Evolutionary conservation across 352 stramenopile genomes (phyloP).

Genomic region (Thraustotheca clavata): DNA sequence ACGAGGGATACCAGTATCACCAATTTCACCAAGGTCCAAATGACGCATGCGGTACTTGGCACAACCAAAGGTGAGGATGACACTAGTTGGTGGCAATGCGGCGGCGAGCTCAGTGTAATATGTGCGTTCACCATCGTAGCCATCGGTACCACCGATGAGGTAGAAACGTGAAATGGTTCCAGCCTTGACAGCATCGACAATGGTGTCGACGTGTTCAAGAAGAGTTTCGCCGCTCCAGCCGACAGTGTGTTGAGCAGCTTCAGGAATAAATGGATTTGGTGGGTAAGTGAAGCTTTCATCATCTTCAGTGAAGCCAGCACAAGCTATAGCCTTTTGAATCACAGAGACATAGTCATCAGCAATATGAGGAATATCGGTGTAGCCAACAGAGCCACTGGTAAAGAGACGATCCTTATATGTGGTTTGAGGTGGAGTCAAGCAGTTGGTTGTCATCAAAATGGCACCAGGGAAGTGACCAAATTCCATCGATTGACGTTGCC

Average conservation of each 20-base stretch:
- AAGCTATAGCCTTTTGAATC: constrained; percentile 38
- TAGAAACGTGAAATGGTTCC: constrained; percentile 51
- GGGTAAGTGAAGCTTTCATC: constrained; percentile 17
- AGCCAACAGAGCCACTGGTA: constrained; percentile 46
- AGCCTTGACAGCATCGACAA: constrained; percentile 45
- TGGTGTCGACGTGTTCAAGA: constrained; percentile 36
- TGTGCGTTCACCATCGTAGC: constrained; percentile 50
- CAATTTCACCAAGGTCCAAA: constrained; percentile 27
- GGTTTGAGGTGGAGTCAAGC: constrained; percentile 45
- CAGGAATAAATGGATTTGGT: constrained; percentile 7
- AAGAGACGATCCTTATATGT: constrained; percentile 56
- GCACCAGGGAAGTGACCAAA: constrained; percentile 46
- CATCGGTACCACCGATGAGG: constrained; percentile 67
- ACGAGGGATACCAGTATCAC: constrained; percentile 48
- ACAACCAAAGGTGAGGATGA: constrained; percentile 62
- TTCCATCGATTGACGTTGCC: constrained; percentile 37
- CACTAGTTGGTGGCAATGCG: constrained; percentile 38
- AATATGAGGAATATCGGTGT: constrained; percentile 44
- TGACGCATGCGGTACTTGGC: constrained; percentile 32
- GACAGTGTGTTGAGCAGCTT: constrained; percentile 33
- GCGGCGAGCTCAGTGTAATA: constrained; percentile 60
- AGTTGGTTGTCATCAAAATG: constrained; percentile 68
- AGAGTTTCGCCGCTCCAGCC: constrained; percentile 62
- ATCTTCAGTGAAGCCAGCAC: constrained; percentile 37
- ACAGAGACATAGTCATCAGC: constrained; percentile 43